phyloP scores from a whole-genome alignment of 1,284 basidiomycete species.

The Rhizopogon parksii region DNA sequence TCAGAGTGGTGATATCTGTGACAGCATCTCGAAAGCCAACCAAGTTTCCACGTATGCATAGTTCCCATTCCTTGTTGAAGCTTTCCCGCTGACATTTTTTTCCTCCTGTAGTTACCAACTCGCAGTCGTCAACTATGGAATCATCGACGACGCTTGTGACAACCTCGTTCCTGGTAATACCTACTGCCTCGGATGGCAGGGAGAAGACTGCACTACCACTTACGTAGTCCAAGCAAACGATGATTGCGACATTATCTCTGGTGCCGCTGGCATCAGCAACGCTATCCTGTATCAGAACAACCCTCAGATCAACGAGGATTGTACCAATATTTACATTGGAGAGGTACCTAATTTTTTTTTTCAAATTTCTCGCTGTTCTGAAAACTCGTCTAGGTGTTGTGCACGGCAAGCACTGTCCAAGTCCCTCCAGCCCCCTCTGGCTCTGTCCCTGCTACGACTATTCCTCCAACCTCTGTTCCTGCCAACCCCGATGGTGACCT shows the following conservation, averaged over 20 bases:
- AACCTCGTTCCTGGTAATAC: conserved; percentile 46
- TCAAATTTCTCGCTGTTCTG: background rate
- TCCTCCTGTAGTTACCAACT: conserved; percentile 58
- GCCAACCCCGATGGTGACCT: conserved; percentile 36
- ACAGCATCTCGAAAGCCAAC: conserved; percentile 58
- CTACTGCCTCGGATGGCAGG: conserved; percentile 44
- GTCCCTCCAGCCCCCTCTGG: conserved; percentile 37
- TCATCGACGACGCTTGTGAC: conserved; percentile 46
- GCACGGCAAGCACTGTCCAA: conserved; percentile 32
- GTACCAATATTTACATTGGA: conserved; percentile 59
- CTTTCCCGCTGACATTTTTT: background rate
- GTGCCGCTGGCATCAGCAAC: conserved; percentile 35
- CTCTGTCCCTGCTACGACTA: conserved; percentile 27
- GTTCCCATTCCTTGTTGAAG: conserved; percentile 5
- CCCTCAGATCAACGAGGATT: conserved; percentile 54
- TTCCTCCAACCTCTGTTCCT: conserved; percentile 30
- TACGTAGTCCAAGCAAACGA: conserved; percentile 47
- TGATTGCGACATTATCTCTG: conserved; percentile 41
- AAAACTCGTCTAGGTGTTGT: conserved; percentile 41
- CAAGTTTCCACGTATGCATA: conserved; percentile 59
- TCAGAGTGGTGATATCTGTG: conserved; percentile 55
- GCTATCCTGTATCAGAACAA: conserved; percentile 55
- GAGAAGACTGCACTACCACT: conserved; percentile 42
- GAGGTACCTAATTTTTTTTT: conserved; percentile 37
- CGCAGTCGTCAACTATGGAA: conserved; percentile 46